Evolutionary conservation across 2,329 filamentous ascomycete species (phyloP), one percentile per base, ranked within the genome.

Genomic region (Grosmannia penicillata): DNA sequence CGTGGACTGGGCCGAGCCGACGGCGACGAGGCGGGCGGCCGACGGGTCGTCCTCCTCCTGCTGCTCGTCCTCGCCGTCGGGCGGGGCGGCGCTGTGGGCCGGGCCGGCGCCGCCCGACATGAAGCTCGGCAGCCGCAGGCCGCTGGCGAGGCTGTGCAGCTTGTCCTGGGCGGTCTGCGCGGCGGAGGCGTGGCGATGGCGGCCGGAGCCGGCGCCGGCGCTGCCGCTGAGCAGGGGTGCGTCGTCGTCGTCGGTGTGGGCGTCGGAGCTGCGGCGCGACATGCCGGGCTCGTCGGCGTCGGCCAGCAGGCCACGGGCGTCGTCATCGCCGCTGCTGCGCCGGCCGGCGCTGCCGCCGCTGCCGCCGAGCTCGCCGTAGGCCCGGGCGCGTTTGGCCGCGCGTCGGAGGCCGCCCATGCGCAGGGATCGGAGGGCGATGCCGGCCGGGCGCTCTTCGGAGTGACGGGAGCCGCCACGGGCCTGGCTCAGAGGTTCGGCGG

Each of bases 351-450:
- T 27, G 18, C 72, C 65, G 44, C 64, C 62, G 47, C 68, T 60
- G 46, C 63, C 62, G 38, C 72, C 73, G 43, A 77, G 63, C 51
- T 78, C 72, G 47, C 73, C 72, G 55, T 77, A 76, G 46, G 63
- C 66, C 49, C 63, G 63, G 48, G 59, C 57, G 51, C 70, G 63
- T 56, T 72, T 72, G 39, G 63, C 67, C 25, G 63, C 55, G 40
- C 72, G 69, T 47, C 75, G 67, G 59, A 73, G 51, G 29, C 72
- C 71, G 53, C 74, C 66, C 72, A 79, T 80, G 49, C 76, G 75
- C 57, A 80, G 60, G 48, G 70, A 78, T 45, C 82, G 70, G 51
- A 89, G 63, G 37, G 82, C 81, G 60, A 87, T 87, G 34, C 67
- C 60, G 25, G 69, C 60, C 50, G 68, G 50, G 60, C 66, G 61